phyloP scores from a whole-genome alignment of 208 protist genomes.

The Trichomonas vaginalis region DNA sequence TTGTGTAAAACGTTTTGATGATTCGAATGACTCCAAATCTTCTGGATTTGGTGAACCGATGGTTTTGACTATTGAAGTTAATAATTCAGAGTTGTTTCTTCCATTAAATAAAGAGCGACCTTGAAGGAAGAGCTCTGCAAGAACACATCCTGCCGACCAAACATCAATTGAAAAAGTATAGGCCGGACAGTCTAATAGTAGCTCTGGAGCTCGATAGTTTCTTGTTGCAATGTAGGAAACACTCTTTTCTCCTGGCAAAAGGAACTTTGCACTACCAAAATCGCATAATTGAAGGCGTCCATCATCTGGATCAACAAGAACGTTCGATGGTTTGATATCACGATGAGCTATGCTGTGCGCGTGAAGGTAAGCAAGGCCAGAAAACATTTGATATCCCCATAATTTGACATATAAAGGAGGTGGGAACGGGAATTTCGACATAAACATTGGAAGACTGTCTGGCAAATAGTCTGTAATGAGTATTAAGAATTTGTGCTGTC shows the following conservation, averaged over 20 bases:
- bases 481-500: not conserved
- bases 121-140: not conserved
- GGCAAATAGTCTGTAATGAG: not conserved
- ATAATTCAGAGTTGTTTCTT: not conserved
- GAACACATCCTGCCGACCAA: not conserved
- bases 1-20: not conserved
- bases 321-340: slow-evolving; percentile 10
- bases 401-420: not conserved
- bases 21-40: not conserved
- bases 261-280: slow-evolving; percentile 10
- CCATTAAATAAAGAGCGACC: not conserved
- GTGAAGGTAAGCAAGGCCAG: not conserved
- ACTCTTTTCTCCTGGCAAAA: not conserved
- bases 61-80: not conserved
- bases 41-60: not conserved
- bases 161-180: not conserved
- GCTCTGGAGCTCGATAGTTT: not conserved
- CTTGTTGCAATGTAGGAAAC: slow-evolving; percentile 5
- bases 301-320: not conserved
- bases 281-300: not conserved
- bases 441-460: not conserved
- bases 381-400: not conserved
- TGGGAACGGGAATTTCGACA: not conserved
- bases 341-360: not conserved
- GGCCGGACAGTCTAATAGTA: not conserved